Base-by-base conservation (phyloP, 2,329 filamentous ascomycete species). In the Plenodomus biglobosus region DNA sequence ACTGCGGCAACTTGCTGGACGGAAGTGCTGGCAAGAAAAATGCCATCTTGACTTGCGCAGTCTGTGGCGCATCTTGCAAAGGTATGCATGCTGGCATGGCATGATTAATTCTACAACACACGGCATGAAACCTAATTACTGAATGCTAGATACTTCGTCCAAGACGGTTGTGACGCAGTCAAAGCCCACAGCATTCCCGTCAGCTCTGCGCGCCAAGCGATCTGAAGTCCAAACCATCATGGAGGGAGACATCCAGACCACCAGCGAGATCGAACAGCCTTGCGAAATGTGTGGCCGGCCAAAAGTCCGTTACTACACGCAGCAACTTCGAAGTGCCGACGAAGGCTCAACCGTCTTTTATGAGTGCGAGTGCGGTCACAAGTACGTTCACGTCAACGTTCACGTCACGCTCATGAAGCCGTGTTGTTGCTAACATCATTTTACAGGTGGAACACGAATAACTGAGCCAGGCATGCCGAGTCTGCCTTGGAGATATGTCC, bases 271-370 rank as follows among this genome's bases (percentile, higher is more conserved):
- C 59, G 76, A 82, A 51, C 80, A 87, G 69, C 84, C 80, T 38
- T 97, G 94, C 69, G 82, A 86, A 38, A 85, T 90, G 64, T 97
- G 94, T 71, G 90, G 87, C 15, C 79, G 85, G 44, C 85, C 85
- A 44, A 86, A 95, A 68, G 90, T 97, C 72, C 87, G 85, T 61
- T 97, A 86, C 71, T 88, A 90, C 41, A 87, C 87, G 2, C 84
- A 90, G 52, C 94, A 99, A 71, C 76, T 96, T 64, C 86, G 92
- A 61, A 86, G 91, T 78, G 94, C 92, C 45, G 94, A 99, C 71
- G 92, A 97, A 83, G 94, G 94, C 52, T 90, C 87, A 57, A 96
- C 92, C 0, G 84, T 96, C 45, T 95, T 96, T 66, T 96, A 90
- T 75, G 86, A 81, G 51, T 96, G 92, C 75, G 85, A 91, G 48